Evolutionary conservation across 768 basidiomycete species (phyloP).

Genomic region (Hydnomerulius pinastri): DNA sequence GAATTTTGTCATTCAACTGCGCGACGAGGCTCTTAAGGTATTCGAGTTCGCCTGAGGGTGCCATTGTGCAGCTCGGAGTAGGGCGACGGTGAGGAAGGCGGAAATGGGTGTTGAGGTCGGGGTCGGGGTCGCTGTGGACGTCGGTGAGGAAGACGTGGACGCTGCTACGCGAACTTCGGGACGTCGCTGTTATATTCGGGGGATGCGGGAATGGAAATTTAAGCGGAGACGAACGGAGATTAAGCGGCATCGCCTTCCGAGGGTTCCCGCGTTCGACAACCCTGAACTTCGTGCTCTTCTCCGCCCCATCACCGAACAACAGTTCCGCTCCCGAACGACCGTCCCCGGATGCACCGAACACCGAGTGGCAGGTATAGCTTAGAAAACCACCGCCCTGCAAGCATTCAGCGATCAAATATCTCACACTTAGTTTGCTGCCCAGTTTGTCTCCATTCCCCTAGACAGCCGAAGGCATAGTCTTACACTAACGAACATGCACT

Average conservation of each 20-base stretch:
- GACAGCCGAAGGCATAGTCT: no score
- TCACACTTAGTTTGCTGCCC: no score
- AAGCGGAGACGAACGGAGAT: slow-evolving; percentile 25
- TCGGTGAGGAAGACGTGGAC: slow-evolving; percentile 5
- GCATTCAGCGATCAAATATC: no score
- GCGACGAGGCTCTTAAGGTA: slow-evolving; percentile 92
- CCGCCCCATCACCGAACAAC: no score
- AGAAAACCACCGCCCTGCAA: no score
- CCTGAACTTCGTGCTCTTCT: background rate
- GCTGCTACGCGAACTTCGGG: background rate
- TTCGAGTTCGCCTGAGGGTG: slow-evolving; percentile 77
- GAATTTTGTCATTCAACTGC: slow-evolving; percentile 91
- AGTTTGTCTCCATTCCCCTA: no score
- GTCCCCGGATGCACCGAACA: no score
- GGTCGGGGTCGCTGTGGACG: background rate
- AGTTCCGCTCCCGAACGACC: no score
- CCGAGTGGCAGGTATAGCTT: no score
- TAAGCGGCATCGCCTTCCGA: background rate
- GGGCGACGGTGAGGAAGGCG: background rate
- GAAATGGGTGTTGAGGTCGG: background rate
- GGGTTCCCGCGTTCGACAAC: no score
- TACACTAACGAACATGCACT: no score
- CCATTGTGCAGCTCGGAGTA: slow-evolving; percentile 43
- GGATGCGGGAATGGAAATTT: slow-evolving; percentile 13
- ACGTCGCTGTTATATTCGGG: slow-evolving; percentile 7